These are phyloP conservation scores for Cutaneotrichosporon sp. DNA, from an alignment of 1,284 basidiomycete species.

Conservation along the genomic window DNA sequence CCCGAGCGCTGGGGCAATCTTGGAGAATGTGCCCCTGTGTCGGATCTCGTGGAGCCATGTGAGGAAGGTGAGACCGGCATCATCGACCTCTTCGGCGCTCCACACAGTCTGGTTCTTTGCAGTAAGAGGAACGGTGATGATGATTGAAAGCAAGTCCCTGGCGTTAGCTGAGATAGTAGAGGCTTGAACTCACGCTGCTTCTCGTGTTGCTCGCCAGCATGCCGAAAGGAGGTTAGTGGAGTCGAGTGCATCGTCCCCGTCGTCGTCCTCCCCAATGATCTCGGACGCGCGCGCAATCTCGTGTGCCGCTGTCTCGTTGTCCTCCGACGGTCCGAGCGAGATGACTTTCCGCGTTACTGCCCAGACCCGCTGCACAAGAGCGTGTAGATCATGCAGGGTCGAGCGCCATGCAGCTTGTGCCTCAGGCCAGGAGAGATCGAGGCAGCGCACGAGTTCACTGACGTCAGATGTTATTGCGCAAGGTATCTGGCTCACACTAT, in stretches of 20 bases:
- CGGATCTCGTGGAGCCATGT: slow-evolving; percentile 47
- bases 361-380: slow-evolving; percentile 39
- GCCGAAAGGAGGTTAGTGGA: slow-evolving; percentile 43
- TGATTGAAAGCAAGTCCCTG: slow-evolving; percentile 38
- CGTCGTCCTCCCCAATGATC: slow-evolving; percentile 31
- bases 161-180: background rate
- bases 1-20: slow-evolving; percentile 38
- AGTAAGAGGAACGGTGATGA: slow-evolving; percentile 26
- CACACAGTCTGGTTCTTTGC: slow-evolving; percentile 26
- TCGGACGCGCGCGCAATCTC: slow-evolving; percentile 47
- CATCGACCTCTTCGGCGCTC: slow-evolving; percentile 27
- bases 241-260: slow-evolving; percentile 28
- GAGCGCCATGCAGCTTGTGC: slow-evolving; percentile 22
- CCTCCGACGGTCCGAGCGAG: slow-evolving; percentile 25
- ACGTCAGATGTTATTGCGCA: background rate
- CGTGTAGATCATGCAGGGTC: slow-evolving; percentile 24
- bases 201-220: slow-evolving; percentile 46
- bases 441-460: slow-evolving; percentile 27
- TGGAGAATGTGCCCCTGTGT: slow-evolving; percentile 47
- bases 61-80: slow-evolving; percentile 35
- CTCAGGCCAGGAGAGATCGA: slow-evolving; percentile 14
- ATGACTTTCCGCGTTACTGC: slow-evolving; percentile 36
- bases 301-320: slow-evolving; percentile 32
- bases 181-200: slow-evolving; percentile 35
- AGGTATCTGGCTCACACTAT: slow-evolving; percentile 26